Evolutionary conservation across 345 rosid genomes (phyloP), one percentile per base, ranked within the genome.

Genomic region (Hevea brasiliensis): DNA sequence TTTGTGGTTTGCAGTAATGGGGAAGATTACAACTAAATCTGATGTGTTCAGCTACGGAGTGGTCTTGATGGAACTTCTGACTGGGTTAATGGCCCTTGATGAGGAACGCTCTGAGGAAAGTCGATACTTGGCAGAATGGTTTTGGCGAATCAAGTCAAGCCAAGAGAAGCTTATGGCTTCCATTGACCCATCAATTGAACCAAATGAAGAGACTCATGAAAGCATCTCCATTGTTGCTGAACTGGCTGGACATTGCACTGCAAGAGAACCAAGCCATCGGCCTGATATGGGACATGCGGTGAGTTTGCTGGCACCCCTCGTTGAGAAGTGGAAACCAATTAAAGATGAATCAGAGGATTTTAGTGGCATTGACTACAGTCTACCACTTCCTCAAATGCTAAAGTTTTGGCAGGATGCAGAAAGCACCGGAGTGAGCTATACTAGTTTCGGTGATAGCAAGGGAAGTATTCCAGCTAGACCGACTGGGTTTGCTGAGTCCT

Each of bases 221-320:
- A 83, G 83, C 78, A 76, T 83, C 23, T 54, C 68, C 61, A 48
- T 55, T 44, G 65, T 86, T 23, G 85, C 82, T 11, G 89, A 84
- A 48, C 72, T 84, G 21, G 89, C 89, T 8, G 84, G 89, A 58
- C 83, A 83, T 61, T 86, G 89, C 85, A 80, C 89, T 1, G 79
- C 80, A 6, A 76, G 87, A 53, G 89, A 86, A 37, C 89, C 87
- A 47, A 68, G 67, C 70, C 87, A 84, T 32, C 77, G 89, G 17
- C 89, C 89, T 8, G 87, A 86, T 68, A 86, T 86, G 89, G 75
- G 85, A 41, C 83, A 86, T 10, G 87, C 60, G 17, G 89, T 86
- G 62, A 86, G 76, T 13, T 75, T 81, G 26, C 75, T 86, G 58
- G 61, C 75, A 21, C 87, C 80, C 0, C 77, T 86, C 7, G 87